Evolutionary conservation across 495 filamentous ascomycete genomes (phyloP).

Genomic region (Mytilinidion resinicola): DNA sequence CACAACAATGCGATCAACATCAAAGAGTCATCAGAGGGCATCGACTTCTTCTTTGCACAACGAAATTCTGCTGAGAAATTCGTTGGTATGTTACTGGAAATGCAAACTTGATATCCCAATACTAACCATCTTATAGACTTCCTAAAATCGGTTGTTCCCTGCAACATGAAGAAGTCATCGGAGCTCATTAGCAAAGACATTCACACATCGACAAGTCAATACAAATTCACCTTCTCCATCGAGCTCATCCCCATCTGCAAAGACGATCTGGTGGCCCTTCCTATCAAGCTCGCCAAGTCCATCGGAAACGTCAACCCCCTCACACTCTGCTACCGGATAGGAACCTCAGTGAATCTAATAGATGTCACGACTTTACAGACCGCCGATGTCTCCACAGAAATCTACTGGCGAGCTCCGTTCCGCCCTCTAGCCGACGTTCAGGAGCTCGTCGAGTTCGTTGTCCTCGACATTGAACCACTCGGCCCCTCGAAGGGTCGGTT

Average conservation of each 20-base stretch:
- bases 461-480: slow-evolving; percentile 86
- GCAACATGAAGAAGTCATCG: slow-evolving; percentile 74
- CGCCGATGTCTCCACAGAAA: slow-evolving; percentile 67
- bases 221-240: slow-evolving; percentile 85
- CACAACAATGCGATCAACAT: slow-evolving; percentile 58
- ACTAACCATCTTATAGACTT: slow-evolving; percentile 57
- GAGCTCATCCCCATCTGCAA: slow-evolving; percentile 92
- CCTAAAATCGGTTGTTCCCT: slow-evolving; percentile 70
- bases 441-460: slow-evolving; percentile 82
- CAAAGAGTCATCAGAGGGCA: slow-evolving; percentile 84
- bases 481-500: slow-evolving; percentile 73
- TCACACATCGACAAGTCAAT: slow-evolving; percentile 80
- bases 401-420: slow-evolving; percentile 90
- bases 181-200: slow-evolving; percentile 91
- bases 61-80: slow-evolving; percentile 91
- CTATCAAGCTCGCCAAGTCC: slow-evolving; percentile 74
- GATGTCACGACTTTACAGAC: slow-evolving; percentile 89
- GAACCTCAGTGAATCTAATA: slow-evolving; percentile 80
- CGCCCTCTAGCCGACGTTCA: slow-evolving; percentile 72
- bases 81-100: no score
- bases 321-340: slow-evolving; percentile 78
- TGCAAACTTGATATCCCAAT: no score
- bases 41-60: slow-evolving; percentile 90
- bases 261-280: slow-evolving; percentile 91
- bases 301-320: slow-evolving; percentile 82